Evolutionary conservation across 2,329 filamentous ascomycete genomes (phyloP).

Genomic region (Trichoderma brevicompactum): DNA sequence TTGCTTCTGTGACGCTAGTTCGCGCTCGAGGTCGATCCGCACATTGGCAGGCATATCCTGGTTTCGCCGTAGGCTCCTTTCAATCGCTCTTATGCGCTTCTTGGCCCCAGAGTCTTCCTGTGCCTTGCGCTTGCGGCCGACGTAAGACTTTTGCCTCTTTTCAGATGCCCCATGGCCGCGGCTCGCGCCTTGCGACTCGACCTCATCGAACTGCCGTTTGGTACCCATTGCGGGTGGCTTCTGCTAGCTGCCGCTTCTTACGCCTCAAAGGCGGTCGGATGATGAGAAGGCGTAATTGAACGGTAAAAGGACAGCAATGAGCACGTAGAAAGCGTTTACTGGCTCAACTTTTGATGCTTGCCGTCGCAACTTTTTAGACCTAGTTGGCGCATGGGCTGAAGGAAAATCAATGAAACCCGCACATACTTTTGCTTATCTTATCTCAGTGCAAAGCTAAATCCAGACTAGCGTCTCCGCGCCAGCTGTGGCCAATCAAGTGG

Average conservation of each 20-base stretch:
- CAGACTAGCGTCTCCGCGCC: neutral
- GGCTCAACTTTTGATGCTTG: neutral
- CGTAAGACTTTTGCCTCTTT: conserved; percentile 44
- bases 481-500: conserved; percentile 20
- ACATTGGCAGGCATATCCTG: conserved; percentile 69
- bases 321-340: neutral
- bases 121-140: conserved; percentile 46
- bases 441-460: neutral
- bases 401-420: neutral
- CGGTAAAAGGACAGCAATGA: neutral
- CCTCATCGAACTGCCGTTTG: conserved; percentile 41
- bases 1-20: conserved; percentile 67
- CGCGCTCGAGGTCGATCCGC: conserved; percentile 71
- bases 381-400: neutral
- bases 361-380: conserved; percentile 2
- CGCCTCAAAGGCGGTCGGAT: neutral
- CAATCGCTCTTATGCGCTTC: conserved; percentile 71
- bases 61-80: conserved; percentile 65
- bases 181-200: conserved; percentile 32
- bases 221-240: conserved; percentile 37
- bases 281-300: neutral
- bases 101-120: conserved; percentile 64
- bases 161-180: conserved; percentile 10
- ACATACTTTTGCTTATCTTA: conserved; percentile 28
- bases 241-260: neutral